Evolutionary conservation across 108 stramenopile species (phyloP), one percentile per base, ranked within the genome.

Genomic region (Craspedostauros australis): DNA sequence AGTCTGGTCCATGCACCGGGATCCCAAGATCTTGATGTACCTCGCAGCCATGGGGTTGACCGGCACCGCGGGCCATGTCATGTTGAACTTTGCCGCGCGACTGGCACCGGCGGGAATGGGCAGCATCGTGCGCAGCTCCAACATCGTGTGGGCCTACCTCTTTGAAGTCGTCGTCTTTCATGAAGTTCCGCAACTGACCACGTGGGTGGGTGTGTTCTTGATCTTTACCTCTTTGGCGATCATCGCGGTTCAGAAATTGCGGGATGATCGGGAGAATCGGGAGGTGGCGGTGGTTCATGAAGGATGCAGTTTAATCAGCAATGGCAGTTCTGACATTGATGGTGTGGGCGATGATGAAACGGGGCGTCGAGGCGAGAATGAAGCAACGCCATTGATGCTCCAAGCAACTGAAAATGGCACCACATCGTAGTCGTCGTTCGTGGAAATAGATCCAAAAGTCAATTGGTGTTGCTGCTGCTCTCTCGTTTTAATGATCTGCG

Each of bases 1-100:
- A n/a, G n/a, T n/a, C n/a, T n/a, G 66, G 66, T 5, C 6, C n/a
- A 1, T 46, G 16, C 66, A 57, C n/a, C 18, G 50, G 29, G 20
- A n/a, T 30, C 9, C 46, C 21, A 11, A 20, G 21, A 26, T 32
- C 4, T 61, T 49, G 60, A 3, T 5, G 3, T 51, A 51, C 33
- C 15, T 67, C 3, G 20, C 45, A n/a, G 66, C 43, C 2, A 18
- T 40, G 9, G 51, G 57, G 43, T 36, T 34, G 1, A 11, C 51
- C 30, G 66, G 58, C 8, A 21, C 51, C 19, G 39, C 7, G 4
- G 46, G 50, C 11, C 66, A 67, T 53, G 51, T 60, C 38, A 19
- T 60, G 3, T 22, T 67, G 32, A 67, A 67, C 40, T 60, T 45
- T 54, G 34, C 58, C 19, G 66, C 24, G 12, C 46, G 39, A 36